Conservation (phyloP, 495 filamentous ascomycete species). For the Echria macrotheca region DNA sequence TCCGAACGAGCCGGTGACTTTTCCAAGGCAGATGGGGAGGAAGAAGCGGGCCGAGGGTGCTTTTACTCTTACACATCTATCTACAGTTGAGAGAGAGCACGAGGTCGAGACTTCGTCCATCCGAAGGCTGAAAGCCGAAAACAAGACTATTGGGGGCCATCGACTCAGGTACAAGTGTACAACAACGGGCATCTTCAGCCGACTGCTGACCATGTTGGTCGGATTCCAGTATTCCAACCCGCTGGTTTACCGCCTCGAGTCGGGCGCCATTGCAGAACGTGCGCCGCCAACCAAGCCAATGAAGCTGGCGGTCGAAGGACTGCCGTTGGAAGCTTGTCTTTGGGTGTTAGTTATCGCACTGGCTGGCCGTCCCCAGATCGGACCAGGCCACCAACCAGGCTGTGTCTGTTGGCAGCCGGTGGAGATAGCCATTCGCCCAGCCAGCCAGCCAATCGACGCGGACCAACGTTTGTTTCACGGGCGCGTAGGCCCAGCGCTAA, state of each 20-base stretch:
- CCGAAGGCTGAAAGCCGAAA: no score
- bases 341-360: not conserved
- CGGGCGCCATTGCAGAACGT: not conserved
- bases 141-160: no score
- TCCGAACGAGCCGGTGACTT: not conserved
- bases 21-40: not conserved
- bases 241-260: not conserved
- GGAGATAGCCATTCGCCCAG: not conserved
- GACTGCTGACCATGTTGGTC: not conserved
- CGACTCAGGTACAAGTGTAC: no score
- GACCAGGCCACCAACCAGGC: not conserved
- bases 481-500: conserved; percentile 19
- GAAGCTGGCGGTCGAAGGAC: not conserved
- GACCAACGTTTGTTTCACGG: conserved; percentile 23
- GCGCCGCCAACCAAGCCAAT: not conserved
- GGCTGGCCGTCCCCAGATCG: not conserved
- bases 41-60: not conserved
- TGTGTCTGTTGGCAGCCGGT: conserved; percentile 5
- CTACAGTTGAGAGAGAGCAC: not conserved
- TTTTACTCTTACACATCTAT: not conserved
- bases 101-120: not conserved
- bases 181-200: no score
- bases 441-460: not conserved
- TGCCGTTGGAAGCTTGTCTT: not conserved
- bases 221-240: not conserved